Base-by-base conservation (phyloP, 2,329 filamentous ascomycete species). In the Fusarium succisae region DNA sequence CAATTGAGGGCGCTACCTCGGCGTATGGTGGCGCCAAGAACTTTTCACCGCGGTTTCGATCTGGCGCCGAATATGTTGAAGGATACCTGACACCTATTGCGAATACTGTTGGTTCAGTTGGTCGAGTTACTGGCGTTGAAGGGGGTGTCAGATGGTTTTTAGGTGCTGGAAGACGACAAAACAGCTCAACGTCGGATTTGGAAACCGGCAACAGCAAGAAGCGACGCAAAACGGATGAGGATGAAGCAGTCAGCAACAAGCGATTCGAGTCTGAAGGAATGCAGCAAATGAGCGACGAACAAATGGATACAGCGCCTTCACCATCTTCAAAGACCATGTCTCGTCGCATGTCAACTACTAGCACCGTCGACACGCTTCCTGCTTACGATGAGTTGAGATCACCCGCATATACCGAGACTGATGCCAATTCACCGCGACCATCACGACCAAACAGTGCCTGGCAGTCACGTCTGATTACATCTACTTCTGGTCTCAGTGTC, bases 41-140 rank as follows among this genome's bases (percentile, higher is more conserved):
- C 76, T 97, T 96, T 78, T 97, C 94, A 3, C 95, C 96, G 0
- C 90, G 93, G 5, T 94, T 98, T 80, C 95, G 94, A 81, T 93
- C 93, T n/a, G 91, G 95, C 69, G 96, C 94, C 55, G 94, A 98
- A 81, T 94, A 97, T 77, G 91, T 98, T 26, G 96, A 98, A 82
- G 92, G 94, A 53, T 96, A 94, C 76, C 90, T 98, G 58, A 94
- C 93, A 3, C 95, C 94, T 3, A 91, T 98, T 59, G 94, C 94
- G 59, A 96, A 94, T 79, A 96, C 94, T 0, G 93, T 98, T 37
- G 93, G 94, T 20, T 93, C 91, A 1, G 93, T 98, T 11, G 93
- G 94, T 37, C 90, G 94, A 37, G 91, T 92, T 38, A 98, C 96
- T 1, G 96, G 96, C 68, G 93, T 98, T 5, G 95, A 98, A 80